Conservation (phyloP, 768 basidiomycete genomes). For the Neoboletus subvelutipes region DNA sequence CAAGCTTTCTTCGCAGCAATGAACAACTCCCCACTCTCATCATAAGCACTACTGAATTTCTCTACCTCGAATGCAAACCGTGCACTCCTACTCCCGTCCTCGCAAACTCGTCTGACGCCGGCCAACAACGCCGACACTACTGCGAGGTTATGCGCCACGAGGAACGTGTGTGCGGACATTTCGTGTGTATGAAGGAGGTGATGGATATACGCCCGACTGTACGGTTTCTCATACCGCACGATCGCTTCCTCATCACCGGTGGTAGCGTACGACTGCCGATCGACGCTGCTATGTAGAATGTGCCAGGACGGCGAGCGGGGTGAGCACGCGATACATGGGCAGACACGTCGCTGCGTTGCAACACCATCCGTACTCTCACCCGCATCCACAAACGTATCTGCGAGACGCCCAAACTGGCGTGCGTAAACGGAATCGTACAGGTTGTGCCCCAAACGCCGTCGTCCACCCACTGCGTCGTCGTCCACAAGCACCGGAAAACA, state of each 20-base stretch:
- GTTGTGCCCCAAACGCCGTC: conserved; percentile 60
- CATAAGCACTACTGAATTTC: conserved; percentile 52
- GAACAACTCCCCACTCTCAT: conserved; percentile 46
- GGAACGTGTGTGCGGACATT: conserved; percentile 79
- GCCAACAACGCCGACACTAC: conserved; percentile 66
- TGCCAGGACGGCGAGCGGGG: conserved; percentile 37
- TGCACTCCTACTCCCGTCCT: not conserved
- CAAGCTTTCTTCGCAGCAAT: conserved; percentile 54
- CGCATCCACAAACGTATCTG: conserved; percentile 35
- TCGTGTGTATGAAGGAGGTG: conserved; percentile 88
- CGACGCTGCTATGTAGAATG: conserved; percentile 48
- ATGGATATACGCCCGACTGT: conserved; percentile 68
- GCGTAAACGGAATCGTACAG: conserved; percentile 60
- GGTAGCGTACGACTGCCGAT: conserved; percentile 29
- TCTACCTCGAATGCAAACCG: conserved; percentile 47
- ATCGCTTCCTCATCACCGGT: not conserved
- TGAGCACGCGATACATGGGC: conserved; percentile 58
- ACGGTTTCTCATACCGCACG: conserved; percentile 31
- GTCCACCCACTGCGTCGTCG: not conserved
- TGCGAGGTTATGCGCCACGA: conserved; percentile 72
- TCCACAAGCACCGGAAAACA: conserved; percentile 51
- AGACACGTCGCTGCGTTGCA: conserved; percentile 23
- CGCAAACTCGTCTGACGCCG: conserved; percentile 45
- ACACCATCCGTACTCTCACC: not conserved
- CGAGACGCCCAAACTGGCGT: conserved; percentile 57